These are phyloP conservation scores for Brassica rapa DNA, from an alignment of 345 rosid genomes.

Conservation along the genomic window DNA sequence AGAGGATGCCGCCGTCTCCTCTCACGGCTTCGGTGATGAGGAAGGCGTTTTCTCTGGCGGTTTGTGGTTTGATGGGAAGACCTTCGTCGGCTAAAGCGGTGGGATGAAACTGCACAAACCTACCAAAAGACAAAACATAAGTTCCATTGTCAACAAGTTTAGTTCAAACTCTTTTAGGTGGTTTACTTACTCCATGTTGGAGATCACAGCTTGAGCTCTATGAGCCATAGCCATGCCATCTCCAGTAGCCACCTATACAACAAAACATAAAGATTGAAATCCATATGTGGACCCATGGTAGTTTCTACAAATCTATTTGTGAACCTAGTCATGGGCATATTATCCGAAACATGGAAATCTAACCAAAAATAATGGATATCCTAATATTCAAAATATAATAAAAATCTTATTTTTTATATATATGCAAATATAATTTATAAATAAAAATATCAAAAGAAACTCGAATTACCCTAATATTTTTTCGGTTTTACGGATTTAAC, in stretches of 20 bases:
- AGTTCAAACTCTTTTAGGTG: background rate
- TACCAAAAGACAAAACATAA: constrained; percentile 28
- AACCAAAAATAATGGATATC: too few species aligned
- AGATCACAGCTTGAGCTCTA: constrained; percentile 92
- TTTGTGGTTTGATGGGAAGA: constrained; percentile 68
- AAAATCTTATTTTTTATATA: too few species aligned
- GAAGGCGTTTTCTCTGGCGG: constrained; percentile 77
- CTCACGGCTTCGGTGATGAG: constrained; percentile 89
- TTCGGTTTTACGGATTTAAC: too few species aligned
- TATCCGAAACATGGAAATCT: too few species aligned
- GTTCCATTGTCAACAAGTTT: constrained; percentile 4
- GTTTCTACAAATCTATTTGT: background rate
- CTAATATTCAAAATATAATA: too few species aligned
- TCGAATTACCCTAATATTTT: too few species aligned
- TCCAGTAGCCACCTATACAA: constrained; percentile 87
- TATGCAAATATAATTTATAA: too few species aligned
- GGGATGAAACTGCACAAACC: constrained; percentile 98
- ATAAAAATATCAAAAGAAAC: too few species aligned
- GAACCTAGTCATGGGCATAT: too few species aligned
- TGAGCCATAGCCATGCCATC: constrained; percentile 99
- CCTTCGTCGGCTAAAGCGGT: constrained; percentile 98
- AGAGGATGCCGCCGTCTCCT: constrained; percentile 95
- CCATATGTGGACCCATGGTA: background rate
- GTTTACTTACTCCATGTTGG: constrained; percentile 92
- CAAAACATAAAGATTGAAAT: background rate